Base-by-base conservation (phyloP, 169 alveolate genomes). In the Cryptosporidium xiaoi region DNA sequence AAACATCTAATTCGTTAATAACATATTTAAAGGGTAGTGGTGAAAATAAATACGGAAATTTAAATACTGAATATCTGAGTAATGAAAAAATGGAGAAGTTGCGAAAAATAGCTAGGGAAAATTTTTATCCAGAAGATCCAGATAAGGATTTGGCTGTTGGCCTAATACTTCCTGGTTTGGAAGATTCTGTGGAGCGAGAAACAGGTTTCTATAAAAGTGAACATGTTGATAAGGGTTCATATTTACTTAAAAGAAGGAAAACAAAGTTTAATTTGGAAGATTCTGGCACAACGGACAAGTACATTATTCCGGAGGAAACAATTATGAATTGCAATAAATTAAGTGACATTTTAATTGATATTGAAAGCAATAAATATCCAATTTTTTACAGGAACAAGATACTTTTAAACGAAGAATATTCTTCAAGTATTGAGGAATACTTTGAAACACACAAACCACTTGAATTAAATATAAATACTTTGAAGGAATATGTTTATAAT, bases 71-170 rank as follows among this genome's bases (percentile, higher is more conserved):
- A 16, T 56, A 31, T 20, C 20, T 56, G 15, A 51, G 44, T 56
- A 29, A 40, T 24, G 67, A 77, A 20, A 7, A 31, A 24, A 77
- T 56, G 71, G 77, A 77, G 10, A 24, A 27, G 10, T 20, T 77
- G 20, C n/a, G 27, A 40, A 71, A 50, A 18, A 20, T 60, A 7
- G 87, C 87, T 0, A 62, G 56, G 50, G 64, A 51, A 10, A 60
- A 77, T 53, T 77, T 77, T 34, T 40, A 44, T 62, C 87, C 87
- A 8, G 77, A 77, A 24, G 87, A 77, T 29, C 87, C 87, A 16
- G 77, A 77, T 16, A 60, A 46, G 18, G 87, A 77, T 44, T 15
- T 77, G 8, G 29, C 44, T 31, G 65, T 77, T 48, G 87, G 77
- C 12, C 51, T 77, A 8, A 51, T 77, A 44, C 53, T 62, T 2